Conservation (phyloP, 2,329 filamentous ascomycete genomes). For the Hypoxylon sp. region DNA sequence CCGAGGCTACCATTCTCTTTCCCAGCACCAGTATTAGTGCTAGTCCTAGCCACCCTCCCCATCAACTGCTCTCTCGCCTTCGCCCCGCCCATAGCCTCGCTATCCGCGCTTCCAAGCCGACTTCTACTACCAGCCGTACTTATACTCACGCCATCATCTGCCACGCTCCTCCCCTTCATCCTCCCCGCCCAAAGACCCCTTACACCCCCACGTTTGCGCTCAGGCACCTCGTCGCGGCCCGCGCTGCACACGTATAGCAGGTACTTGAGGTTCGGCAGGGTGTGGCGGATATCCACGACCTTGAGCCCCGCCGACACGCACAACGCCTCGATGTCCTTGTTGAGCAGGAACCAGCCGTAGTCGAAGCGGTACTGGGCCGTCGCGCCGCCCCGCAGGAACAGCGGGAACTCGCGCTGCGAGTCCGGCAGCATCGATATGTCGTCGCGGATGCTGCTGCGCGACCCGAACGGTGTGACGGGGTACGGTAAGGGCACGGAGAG, state of each 20-base stretch:
- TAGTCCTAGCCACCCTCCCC: conserved; percentile 53
- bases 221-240: conserved; percentile 75
- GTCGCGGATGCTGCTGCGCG: conserved; percentile 77
- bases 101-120: conserved; percentile 54
- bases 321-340: conserved; percentile 88
- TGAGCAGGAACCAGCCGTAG: conserved; percentile 95
- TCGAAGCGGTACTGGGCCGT: conserved; percentile 90
- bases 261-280: conserved; percentile 93
- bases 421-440: conserved; percentile 65
- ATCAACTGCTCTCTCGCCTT: conserved; percentile 62
- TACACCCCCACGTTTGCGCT: conserved; percentile 73
- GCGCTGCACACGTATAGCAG: conserved; percentile 90
- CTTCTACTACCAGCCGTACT: conserved; percentile 57
- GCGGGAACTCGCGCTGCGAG: conserved; percentile 79
- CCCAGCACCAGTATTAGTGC: conserved; percentile 6
- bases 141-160: conserved; percentile 57
- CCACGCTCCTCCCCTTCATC: conserved; percentile 56
- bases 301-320: conserved; percentile 78
- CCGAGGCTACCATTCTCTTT: conserved; percentile 40
- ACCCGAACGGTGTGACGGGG: conserved; percentile 79
- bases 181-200: conserved; percentile 70
- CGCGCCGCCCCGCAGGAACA: conserved; percentile 78
- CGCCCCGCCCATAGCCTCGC: conserved; percentile 49
- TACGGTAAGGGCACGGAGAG: conserved; percentile 85
- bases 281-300: conserved; percentile 91